Evolutionary conservation across 208 protist genomes (phyloP).

Genomic region (Trypanosoma theileri): DNA sequence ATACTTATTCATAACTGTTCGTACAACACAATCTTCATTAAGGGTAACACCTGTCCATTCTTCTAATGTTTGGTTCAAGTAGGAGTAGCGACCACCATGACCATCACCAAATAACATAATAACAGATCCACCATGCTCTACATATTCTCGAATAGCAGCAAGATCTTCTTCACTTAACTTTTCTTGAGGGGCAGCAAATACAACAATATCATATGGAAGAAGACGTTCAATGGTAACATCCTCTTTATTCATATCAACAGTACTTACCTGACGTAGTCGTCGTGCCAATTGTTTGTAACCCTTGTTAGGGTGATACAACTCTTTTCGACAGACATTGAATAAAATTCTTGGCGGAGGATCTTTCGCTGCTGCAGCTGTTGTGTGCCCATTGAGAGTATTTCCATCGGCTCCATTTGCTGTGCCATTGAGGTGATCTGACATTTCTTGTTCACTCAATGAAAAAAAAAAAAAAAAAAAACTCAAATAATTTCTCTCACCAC

Average conservation of each 20-base stretch:
- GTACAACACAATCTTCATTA: slow-evolving; percentile 94
- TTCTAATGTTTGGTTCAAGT: slow-evolving; percentile 76
- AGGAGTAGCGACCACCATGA: slow-evolving; percentile 83
- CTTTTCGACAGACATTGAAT: slow-evolving; percentile 91
- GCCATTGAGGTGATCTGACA: slow-evolving; percentile 5
- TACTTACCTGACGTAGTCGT: slow-evolving; percentile 72
- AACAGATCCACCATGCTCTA: slow-evolving; percentile 90
- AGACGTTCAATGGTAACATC: slow-evolving; percentile 83
- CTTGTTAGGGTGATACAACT: slow-evolving; percentile 87
- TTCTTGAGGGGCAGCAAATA: slow-evolving; percentile 82
- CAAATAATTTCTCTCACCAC: not conserved
- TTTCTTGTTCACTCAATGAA: no score
- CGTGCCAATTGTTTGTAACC: slow-evolving; percentile 85
- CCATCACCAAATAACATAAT: slow-evolving; percentile 92
- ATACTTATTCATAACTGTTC: slow-evolving; percentile 95
- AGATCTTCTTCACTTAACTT: slow-evolving; percentile 79
- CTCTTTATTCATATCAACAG: slow-evolving; percentile 90
- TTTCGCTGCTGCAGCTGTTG: slow-evolving; percentile 19
- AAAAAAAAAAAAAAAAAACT: not conserved
- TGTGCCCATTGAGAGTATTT: slow-evolving; percentile 10
- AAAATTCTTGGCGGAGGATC: slow-evolving; percentile 63
- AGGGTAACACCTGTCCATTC: slow-evolving; percentile 92
- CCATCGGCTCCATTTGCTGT: not conserved
- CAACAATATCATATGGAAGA: slow-evolving; percentile 62
- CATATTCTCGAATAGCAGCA: slow-evolving; percentile 75